Base-by-base conservation (phyloP, 371 early-diverging fungal genomes). In the Polyrhizophydium stewartii region DNA sequence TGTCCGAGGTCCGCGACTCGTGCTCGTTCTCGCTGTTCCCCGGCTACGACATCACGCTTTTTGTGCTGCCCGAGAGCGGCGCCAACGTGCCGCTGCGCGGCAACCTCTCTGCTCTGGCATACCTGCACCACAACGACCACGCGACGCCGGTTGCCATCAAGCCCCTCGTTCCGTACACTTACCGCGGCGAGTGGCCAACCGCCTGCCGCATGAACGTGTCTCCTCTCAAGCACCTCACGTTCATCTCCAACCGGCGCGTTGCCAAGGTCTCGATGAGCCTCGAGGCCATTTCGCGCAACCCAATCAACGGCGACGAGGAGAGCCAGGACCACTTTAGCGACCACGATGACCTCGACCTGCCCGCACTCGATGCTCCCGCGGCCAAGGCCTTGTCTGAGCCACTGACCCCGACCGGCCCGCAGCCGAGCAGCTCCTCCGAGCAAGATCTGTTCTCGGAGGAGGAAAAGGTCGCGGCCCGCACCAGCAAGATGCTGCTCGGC, bases 1-100 rank as follows among this genome's bases (percentile, higher is more conserved):
- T 71, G 27, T 75, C 82, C 28, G 72, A 71, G 46, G 75, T 88
- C 30, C 63, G 74, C 22, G 83, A 78, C 27, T 73, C 84, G 30
- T 86, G 84, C 62, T 79, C 82, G 38, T 82, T 86, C 68, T 78
- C 85, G 0, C 68, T 87, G 22, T 82, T 81, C 46, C 83, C 87
- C 21, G 85, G 81, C 13, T 87, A 87, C 73, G 83, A 86, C 58
- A 79, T 82, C 70, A 75, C 70, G 40, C 47, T 75, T 52, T 46
- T 77, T 30, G 46, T 70, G 53, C 65, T 79, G 21, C 73, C 77
- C 0, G 59, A 67, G 45, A 56, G 51, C 25, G 65, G 58, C 46
- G 56, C 59, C 7, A 27, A 43, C 32, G 27, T 64, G 40, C 21
- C 22, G 41, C 17, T 46, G 33, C 24, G 41, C 47, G 31, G 59